Conservation (phyloP, 192 early-diverging fungal genomes). For the Thoreauomyces humboldtii region DNA sequence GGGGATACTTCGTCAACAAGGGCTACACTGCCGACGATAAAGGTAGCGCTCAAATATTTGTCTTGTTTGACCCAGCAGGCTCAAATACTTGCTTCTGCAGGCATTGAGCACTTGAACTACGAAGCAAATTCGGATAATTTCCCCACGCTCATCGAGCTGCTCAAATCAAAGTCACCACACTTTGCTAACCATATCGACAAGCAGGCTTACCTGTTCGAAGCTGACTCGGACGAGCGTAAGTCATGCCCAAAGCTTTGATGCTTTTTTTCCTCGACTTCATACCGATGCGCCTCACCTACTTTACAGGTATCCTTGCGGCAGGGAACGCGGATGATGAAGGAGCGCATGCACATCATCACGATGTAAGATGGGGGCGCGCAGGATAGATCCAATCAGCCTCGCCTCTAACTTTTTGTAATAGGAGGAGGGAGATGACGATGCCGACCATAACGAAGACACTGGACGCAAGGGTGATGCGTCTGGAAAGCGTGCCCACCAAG, state of each 20-base stretch:
- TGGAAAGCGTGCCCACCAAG: background rate
- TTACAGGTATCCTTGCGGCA: too few species aligned
- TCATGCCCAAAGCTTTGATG: too few species aligned
- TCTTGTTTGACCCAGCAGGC: background rate
- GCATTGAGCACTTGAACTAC: slow-evolving; percentile 56
- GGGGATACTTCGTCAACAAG: slow-evolving; percentile 61
- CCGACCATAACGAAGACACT: background rate
- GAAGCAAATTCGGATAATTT: slow-evolving; percentile 45
- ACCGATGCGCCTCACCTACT: too few species aligned
- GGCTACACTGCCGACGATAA: slow-evolving; percentile 52
- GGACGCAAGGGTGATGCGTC: background rate
- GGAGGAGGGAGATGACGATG: background rate
- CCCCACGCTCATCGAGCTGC: slow-evolving; percentile 47
- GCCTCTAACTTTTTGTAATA: too few species aligned
- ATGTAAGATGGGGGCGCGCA: too few species aligned
- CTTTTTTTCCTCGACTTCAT: too few species aligned
- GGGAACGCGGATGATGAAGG: background rate
- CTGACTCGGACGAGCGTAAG: slow-evolving; percentile 14
- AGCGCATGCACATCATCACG: background rate
- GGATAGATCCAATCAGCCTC: too few species aligned
- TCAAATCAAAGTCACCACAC: slow-evolving; percentile 40
- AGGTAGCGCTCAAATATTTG: slow-evolving; percentile 36
- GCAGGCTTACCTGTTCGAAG: slow-evolving; percentile 53
- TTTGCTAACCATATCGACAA: slow-evolving; percentile 50
- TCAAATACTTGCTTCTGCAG: slow-evolving; percentile 21